Evolutionary conservation across 129 eudicot genomes (phyloP), one percentile per base, ranked within the genome.

Genomic region (Apium graveolens): DNA sequence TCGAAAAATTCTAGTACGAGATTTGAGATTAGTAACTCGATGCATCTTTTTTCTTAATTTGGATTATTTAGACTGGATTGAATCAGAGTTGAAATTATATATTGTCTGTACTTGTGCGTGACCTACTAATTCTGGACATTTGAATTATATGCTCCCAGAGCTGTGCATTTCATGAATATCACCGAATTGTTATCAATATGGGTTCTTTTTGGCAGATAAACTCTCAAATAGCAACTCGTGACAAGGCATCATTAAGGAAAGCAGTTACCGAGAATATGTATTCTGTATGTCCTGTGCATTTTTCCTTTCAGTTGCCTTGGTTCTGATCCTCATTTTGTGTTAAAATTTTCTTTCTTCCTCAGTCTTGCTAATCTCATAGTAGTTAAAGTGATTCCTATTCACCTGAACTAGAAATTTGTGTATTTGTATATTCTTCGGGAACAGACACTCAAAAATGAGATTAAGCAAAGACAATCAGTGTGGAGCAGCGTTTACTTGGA

Each of bases 401-500:
- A 31, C 43, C 26, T 8, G 1, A 35, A 18, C 20, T 35, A 24
- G 39, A 17, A 65, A 16, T 27, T 82, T 37, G 21, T 38, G 24
- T 62, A 31, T 70, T 24, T 24, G 37, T 78, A 1, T 71, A 1
- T 24, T 70, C 74, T 38, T 55, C 10, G 53, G 70, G 76, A 41
- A 80, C 85, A 95, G 98, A 91, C 87, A 21, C 96, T 95, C 49
- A 95, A 91, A 90, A 95, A 85, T 82, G 98, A 91, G 77, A 90
- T 95, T 79, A 95, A 95, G 91, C 91, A 76, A 73, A 86, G 94
- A 83, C 94, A 91, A 85, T 82, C 92, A 29, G 81, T 82, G 78
- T 95, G 98, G 98, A 84, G 86, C 79, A 74, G 62, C 35, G 91
- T 95, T 72, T 82, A 90, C 84, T 91, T 97, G 98, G 98, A 91